Evolutionary conservation across 2,329 filamentous ascomycete genomes (phyloP), one percentile per base, ranked within the genome.

Genomic region (Colletotrichum sidae): DNA sequence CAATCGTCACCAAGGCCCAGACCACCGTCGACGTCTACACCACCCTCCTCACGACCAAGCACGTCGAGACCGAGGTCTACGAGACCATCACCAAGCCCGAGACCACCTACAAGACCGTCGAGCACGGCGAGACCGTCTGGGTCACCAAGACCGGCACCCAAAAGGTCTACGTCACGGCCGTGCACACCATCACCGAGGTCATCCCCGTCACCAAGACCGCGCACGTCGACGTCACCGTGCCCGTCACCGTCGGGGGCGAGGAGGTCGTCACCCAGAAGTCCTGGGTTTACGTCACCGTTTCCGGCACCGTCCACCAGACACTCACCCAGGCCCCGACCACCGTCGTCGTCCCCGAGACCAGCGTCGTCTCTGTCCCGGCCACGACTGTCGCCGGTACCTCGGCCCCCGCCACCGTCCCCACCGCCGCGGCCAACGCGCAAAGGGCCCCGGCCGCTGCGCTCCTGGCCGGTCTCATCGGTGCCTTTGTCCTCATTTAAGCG

Each of bases 71-170:
- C 6, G 72, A 78, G 41, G 74, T 81, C n/a, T 76, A 76, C 57
- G 70, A 74, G 55, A 78, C 76, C 25, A 52, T 67, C 37, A 80
- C 80, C 25, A 75, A 79, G 47, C 78, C 79, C 11, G 77, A 71
- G 69, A 78, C 74, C 55, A 74, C 74, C 55, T 78, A 79, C 70
- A 80, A 80, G 6, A 84, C 82, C n/a, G 74, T 81, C 70, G 51
- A 84, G 80, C 52, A 67, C 68, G 56, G 59, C 61, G 69, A 72
- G 34, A 65, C 69, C 9, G 70, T 80, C 49, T 77, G 78, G 53
- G 61, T 82, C 51, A 82, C 79, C 6, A 69, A 77, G 67, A 84
- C 82, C 7, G 73, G 74, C 62, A 82, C 80, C 3, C 73, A 80
- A 71, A 82, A 79, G 7, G 70, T 79, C 3, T 75, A 74, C 33